Evolutionary conservation across 148 eudicot genomes (phyloP).

Genomic region (Rhododendron williamsianum): DNA sequence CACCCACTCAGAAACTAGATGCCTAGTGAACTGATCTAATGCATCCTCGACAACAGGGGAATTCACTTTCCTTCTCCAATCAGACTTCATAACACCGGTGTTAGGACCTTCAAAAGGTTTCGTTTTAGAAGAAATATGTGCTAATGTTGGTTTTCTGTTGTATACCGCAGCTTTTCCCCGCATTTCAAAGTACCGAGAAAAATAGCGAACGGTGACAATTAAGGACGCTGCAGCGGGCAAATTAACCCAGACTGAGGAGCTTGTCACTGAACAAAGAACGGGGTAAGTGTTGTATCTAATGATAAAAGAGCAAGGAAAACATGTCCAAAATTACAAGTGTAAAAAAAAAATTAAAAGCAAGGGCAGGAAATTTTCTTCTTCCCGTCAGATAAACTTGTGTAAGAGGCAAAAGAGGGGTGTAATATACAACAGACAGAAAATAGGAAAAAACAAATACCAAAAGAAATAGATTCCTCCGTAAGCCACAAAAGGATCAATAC

Average conservation of each 20-base stretch:
- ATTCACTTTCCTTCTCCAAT: constrained; percentile 83
- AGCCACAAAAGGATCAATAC: background rate
- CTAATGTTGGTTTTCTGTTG: constrained; percentile 48
- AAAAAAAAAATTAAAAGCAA: background rate
- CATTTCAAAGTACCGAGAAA: constrained; percentile 69
- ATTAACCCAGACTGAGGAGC: constrained; percentile 93
- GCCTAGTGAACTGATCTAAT: constrained; percentile 79
- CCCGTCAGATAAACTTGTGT: background rate
- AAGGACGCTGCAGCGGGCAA: constrained; percentile 71
- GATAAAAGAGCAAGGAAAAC: background rate
- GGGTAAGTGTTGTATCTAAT: constrained; percentile 7
- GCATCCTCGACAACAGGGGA: constrained; percentile 91
- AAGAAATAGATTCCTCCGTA: background rate
- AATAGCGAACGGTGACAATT: constrained; percentile 65
- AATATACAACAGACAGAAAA: background rate
- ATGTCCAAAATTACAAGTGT: background rate
- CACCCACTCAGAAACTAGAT: constrained; percentile 91
- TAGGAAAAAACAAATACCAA: background rate
- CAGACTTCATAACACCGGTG: constrained; percentile 36
- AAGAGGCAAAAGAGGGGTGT: background rate
- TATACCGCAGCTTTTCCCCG: constrained; percentile 75
- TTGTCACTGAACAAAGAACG: constrained; percentile 61
- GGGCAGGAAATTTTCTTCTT: background rate
- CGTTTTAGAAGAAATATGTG: constrained; percentile 30
- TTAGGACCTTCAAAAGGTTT: constrained; percentile 43